Percentiles rank a stretch among this genome's conserved stretches.
Evolutionary conservation across 441 rosid genomes (phyloP).

Genomic region (Jatropha podagrica): DNA sequence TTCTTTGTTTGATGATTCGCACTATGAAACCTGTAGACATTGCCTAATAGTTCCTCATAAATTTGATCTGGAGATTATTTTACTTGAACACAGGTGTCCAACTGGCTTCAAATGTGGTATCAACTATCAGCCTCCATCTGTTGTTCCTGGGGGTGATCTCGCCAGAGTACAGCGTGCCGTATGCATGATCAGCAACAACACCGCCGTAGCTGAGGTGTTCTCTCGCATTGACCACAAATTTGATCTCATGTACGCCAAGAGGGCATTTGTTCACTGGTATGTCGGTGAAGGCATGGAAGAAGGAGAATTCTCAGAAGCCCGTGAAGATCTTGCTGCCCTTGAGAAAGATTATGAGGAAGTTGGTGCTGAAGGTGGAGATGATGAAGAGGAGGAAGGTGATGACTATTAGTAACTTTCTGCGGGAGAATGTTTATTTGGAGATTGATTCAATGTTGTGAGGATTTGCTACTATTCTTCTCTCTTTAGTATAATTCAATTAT

Average conservation of each 20-base stretch:
- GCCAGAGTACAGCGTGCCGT: slow-evolving; percentile 93
- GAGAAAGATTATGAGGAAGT: slow-evolving; percentile 98
- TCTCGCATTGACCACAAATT: slow-evolving; percentile 84
- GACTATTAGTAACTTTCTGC: slow-evolving; percentile 41
- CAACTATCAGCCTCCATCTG: slow-evolving; percentile 88
- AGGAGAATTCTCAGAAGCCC: slow-evolving; percentile 95
- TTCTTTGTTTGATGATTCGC: neutral
- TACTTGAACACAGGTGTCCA: slow-evolving; percentile 62
- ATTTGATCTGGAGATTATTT: slow-evolving; percentile 4
- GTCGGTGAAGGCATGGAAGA: slow-evolving; percentile 98
- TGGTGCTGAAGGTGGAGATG: slow-evolving; percentile 80
- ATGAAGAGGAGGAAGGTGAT: slow-evolving; percentile 80
- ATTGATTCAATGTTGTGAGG: slow-evolving; percentile 13
- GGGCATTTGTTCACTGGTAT: slow-evolving; percentile 96
- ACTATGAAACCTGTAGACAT: neutral
- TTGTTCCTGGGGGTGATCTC: slow-evolving; percentile 89
- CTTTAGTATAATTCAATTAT: slow-evolving; percentile 12
- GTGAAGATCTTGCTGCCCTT: slow-evolving; percentile 89
- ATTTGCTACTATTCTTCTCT: slow-evolving; percentile 4
- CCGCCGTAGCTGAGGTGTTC: slow-evolving; percentile 94
- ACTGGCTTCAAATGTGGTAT: slow-evolving; percentile 96
- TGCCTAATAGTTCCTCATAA: neutral
- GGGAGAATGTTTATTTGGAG: slow-evolving; percentile 9
- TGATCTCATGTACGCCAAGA: slow-evolving; percentile 91
- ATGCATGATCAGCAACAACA: slow-evolving; percentile 96